Evolutionary conservation across 306 rosid species (phyloP), one percentile per base, ranked within the genome.

Genomic region (Trifolium fragiferum): DNA sequence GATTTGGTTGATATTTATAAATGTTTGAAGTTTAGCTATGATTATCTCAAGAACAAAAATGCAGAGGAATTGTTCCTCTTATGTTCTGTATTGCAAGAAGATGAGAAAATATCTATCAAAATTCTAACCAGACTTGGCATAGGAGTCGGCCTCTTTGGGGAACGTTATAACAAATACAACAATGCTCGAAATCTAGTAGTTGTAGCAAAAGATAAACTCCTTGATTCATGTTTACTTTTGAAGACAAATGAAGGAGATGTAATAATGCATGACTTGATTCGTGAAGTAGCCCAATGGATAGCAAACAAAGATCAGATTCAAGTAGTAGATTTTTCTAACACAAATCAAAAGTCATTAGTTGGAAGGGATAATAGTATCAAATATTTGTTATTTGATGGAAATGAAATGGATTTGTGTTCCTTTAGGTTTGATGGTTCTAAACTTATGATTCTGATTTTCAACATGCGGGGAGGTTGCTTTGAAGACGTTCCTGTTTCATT

Each of bases 51-150:
- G 23, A 1, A 44, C 19, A 10, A 35, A 8, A 15, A 46, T 7
- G 61, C 79, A 8, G 4, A 66, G 27, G 0, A 8, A 7, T n/a
- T 73, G 1, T 73, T 79, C 13, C 62, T 76, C 11, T 71, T 76
- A 4, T 81, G 81, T 6, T 76, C 78, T 58, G 0, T 72, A 2
- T 76, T 76, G 11, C 66, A 4, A 55, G 81, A 76, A 57, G 81
- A 76, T 65, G 78, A 76, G 47, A 75, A 76, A 4, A 46, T 76
- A 9, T 2, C 23, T 6, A 25, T 3, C 8, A 72, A 80, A 7
- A 19, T 10, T 1, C 5, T 80, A 16, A 32, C 35, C 1, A 66
- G 64, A 35, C 20, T 43, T 67, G 57, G 6, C 14, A 21, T 66
- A 2, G 76, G 72, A 27, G 0, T 8, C 0, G 72, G 59, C 2